Evolutionary conservation across 495 filamentous ascomycete genomes (phyloP).

Genomic region (Evernia prunastri): DNA sequence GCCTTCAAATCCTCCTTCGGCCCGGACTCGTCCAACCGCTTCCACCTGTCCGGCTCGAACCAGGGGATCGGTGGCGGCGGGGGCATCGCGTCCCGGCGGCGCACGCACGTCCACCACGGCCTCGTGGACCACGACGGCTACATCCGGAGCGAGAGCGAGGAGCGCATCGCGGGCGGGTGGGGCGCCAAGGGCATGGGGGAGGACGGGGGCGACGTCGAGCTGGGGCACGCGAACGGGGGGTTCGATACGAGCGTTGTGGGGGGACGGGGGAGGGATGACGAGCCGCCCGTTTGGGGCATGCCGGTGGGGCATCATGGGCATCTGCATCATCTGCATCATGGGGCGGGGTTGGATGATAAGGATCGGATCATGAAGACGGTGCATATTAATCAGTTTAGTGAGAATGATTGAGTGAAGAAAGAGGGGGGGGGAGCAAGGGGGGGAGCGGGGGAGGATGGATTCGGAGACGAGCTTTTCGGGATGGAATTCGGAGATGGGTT

Average conservation of each 20-base stretch:
- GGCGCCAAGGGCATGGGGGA: not conserved
- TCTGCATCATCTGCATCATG: no score
- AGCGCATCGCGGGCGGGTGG: conserved; percentile 20
- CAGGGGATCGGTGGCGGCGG: no score
- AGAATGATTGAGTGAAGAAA: not conserved
- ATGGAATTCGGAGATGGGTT: no score
- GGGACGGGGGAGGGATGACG: not conserved
- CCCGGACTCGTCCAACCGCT: conserved; percentile 10
- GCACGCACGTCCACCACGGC: conserved; percentile 1
- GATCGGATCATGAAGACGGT: conserved; percentile 24
- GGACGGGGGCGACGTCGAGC: not conserved
- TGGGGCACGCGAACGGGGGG: conserved; percentile 7
- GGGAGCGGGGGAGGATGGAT: no score
- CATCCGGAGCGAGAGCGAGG: conserved; percentile 24
- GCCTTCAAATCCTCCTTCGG: conserved; percentile 33
- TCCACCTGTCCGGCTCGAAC: not conserved
- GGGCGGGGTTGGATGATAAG: not conserved
- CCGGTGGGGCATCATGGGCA: no score
- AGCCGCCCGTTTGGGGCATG: conserved; percentile 1
- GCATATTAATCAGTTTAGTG: conserved; percentile 16
- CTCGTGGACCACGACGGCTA: conserved; percentile 22
- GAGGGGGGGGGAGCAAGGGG: not conserved
- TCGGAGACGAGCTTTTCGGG: no score
- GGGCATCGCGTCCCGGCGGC: conserved; percentile 5
- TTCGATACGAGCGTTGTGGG: not conserved